Percentiles rank a stretch among this genome's conserved stretches.
Evolutionary conservation across 2,329 filamentous ascomycete genomes (phyloP).

Genomic region (Clarireedia paspali): DNA sequence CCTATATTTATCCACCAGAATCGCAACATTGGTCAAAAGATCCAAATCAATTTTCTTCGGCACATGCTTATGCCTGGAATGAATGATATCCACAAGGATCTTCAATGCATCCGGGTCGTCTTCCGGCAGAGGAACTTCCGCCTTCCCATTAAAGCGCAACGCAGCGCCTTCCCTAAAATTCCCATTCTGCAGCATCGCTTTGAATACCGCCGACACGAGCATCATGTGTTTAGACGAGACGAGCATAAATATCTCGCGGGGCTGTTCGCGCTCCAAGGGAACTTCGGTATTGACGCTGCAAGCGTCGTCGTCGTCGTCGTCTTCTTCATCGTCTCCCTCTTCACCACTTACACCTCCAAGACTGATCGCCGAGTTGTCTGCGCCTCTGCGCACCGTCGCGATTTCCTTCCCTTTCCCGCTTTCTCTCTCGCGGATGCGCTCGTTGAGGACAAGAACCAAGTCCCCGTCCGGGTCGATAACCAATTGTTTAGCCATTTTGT

Average conservation of each 20-base stretch:
- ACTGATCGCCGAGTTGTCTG: constrained; percentile 4
- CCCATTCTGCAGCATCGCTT: constrained; percentile 19
- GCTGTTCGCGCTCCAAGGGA: neutral
- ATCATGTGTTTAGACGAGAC: constrained; percentile 20
- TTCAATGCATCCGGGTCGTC: constrained; percentile 28
- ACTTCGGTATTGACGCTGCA: too few species aligned
- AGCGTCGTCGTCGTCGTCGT: neutral
- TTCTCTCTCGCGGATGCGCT: neutral
- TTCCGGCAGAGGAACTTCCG: constrained; percentile 24
- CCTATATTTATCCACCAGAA: constrained; percentile 25
- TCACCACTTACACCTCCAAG: neutral
- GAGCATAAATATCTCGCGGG: constrained; percentile 12
- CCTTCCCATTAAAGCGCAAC: constrained; percentile 8
- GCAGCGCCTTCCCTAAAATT: constrained; percentile 19
- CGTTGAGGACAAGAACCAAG: neutral
- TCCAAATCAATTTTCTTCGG: constrained; percentile 20
- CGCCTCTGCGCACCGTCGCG: neutral
- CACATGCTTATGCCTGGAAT: constrained; percentile 20
- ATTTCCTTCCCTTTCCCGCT: neutral
- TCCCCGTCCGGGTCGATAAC: constrained; percentile 4
- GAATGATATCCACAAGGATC: constrained; percentile 29
- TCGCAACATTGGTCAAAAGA: constrained; percentile 24
- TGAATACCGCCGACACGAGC: constrained; percentile 24
- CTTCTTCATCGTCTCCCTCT: neutral
- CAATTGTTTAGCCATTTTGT: neutral